Evolutionary conservation across 1,284 basidiomycete species (phyloP), one percentile per base, ranked within the genome.

Genomic region (Sanghuangporus baumii): DNA sequence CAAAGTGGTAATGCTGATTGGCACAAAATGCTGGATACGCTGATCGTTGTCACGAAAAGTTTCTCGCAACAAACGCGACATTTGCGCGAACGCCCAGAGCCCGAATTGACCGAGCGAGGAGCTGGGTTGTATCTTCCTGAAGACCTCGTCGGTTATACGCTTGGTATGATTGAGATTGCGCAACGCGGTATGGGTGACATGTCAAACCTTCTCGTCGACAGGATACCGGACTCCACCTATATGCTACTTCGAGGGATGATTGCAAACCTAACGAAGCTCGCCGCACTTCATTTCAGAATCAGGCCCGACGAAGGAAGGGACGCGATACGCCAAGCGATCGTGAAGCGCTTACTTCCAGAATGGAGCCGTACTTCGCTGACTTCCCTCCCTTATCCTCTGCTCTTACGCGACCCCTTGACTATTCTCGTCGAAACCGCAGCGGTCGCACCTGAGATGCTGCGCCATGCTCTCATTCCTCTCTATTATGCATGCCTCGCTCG

Each of bases 401-500:
- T 96, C 9, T 82, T 93, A 7, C 83, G 94, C 18, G 91, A 96
- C 71, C 94, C 96, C 0, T 87, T 97, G 67, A 88, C 89, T 2
- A 83, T 96, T 51, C 81, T 98, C 16, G 82, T 96, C 23, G 94
- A 98, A 74, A 87, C 89, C 0, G 94, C 94, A 0, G 89, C 92
- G 1, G 87, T 96, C 37, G 87, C 90, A 0, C 94, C 94, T 0
- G 92, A 94, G 63, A 89, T 94, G 71, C 82, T 98, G 38, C 86
- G 88, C 37, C 88, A 96, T 67, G 88, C 96, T 56, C 83, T 94
- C 34, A 81, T 91, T 52, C 81, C 96, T 69, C 84, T 89, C 2
- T 98, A 95, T 75, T 96, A 96, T 71, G 91, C 93, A 6, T 89
- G 89, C 68, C 81, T 98, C 34, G 90, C 93, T 0, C 86, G 94